A percentile compares a stretch with the other conserved stretches of the same genome.
phyloP scores from a whole-genome alignment of 192 early-diverging fungal genomes.

The Podochytrium sp. region DNA sequence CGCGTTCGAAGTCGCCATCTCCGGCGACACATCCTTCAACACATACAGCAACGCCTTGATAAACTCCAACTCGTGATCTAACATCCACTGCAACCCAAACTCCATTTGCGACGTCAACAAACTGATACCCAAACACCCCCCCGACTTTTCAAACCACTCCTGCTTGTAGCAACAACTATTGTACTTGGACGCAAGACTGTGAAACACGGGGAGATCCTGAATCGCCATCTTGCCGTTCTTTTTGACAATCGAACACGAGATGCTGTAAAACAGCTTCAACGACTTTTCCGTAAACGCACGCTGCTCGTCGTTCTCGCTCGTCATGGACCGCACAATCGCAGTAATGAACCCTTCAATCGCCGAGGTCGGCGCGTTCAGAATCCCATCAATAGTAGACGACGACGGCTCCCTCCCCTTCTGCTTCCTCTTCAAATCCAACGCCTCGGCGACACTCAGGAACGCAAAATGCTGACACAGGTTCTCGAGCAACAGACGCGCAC shows the following conservation, averaged over 20 bases:
- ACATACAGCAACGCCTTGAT: slow-evolving; percentile 91
- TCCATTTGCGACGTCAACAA: slow-evolving; percentile 81
- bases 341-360: slow-evolving; percentile 70
- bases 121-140: slow-evolving; percentile 88
- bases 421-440: slow-evolving; percentile 55
- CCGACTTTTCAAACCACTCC: slow-evolving; percentile 83
- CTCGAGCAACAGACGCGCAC: slow-evolving; percentile 68
- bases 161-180: slow-evolving; percentile 91
- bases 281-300: slow-evolving; percentile 68
- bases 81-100: slow-evolving; percentile 87
- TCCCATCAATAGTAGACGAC: slow-evolving; percentile 23
- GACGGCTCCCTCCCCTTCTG: slow-evolving; percentile 32
- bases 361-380: slow-evolving; percentile 44
- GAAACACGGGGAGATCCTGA: slow-evolving; percentile 73
- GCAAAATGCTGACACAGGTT: slow-evolving; percentile 78
- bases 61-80: slow-evolving; percentile 93
- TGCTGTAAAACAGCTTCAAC: slow-evolving; percentile 67
- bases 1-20: slow-evolving; percentile 74
- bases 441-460: slow-evolving; percentile 71
- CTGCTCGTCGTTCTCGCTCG: slow-evolving; percentile 65
- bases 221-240: slow-evolving; percentile 55
- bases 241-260: slow-evolving; percentile 57
- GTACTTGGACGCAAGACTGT: slow-evolving; percentile 81
- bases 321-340: slow-evolving; percentile 77
- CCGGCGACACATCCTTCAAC: slow-evolving; percentile 86